These are phyloP conservation scores for Diaporthe vexans DNA, from an alignment of 2,329 filamentous ascomycete species.

Conservation along the genomic window DNA sequence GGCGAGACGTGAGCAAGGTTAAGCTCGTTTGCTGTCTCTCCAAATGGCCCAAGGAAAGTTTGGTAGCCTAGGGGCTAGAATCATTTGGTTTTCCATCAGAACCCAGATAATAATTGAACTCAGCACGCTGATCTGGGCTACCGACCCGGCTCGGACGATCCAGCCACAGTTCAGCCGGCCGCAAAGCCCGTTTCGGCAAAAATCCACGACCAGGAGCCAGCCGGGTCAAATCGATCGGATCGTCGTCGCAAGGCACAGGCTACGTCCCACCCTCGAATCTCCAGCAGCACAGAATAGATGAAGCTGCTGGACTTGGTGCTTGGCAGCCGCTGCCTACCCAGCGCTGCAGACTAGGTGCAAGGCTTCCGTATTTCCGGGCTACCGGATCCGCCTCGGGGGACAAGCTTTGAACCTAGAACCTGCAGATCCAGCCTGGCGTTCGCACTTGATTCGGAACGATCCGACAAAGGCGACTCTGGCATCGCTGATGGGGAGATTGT, in stretches of 20 bases:
- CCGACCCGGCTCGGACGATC: background rate
- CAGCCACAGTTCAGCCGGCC: conserved; percentile 14
- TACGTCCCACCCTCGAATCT: conserved; percentile 1
- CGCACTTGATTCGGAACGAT: conserved; percentile 29
- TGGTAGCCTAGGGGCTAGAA: conserved; percentile 25
- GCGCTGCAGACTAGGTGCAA: conserved; percentile 1
- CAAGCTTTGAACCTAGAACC: conserved; percentile 18
- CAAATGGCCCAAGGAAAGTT: conserved; percentile 4
- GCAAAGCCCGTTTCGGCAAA: conserved; percentile 17
- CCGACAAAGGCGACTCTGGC: conserved; percentile 15
- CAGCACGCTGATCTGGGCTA: background rate
- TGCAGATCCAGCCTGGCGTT: conserved; percentile 23
- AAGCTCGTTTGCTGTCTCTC: conserved; percentile 17
- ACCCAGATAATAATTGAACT: conserved; percentile 19
- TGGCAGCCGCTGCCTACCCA: conserved; percentile 24
- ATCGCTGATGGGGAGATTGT: background rate
- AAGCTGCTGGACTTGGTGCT: conserved; percentile 20
- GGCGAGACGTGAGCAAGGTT: conserved; percentile 6
- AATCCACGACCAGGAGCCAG: conserved; percentile 13
- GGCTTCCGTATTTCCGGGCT: background rate
- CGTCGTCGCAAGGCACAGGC: background rate
- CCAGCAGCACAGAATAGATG: conserved; percentile 25
- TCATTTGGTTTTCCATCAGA: background rate
- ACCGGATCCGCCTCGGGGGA: conserved; percentile 19
- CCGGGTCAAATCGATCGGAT: conserved; percentile 27